A percentile compares a stretch with the other conserved stretches of the same genome.
These are phyloP conservation scores for Populus nigra DNA, from an alignment of 345 rosid species.

Conservation along the genomic window DNA sequence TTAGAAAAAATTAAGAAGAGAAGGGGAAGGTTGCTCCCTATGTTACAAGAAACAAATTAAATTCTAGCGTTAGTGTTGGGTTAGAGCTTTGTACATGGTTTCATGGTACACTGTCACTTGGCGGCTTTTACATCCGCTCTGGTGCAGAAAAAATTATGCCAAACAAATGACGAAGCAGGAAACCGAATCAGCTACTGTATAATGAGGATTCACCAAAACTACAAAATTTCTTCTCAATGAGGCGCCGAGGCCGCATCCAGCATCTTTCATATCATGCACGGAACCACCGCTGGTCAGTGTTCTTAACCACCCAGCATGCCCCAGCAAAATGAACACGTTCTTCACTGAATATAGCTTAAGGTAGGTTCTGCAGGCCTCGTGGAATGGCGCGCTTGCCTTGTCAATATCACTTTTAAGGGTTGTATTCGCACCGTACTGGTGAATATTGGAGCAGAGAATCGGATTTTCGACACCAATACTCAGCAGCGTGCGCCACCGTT, in stretches of 20 bases:
- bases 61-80: conserved; percentile 41
- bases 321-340: not conserved
- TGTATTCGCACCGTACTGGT: not conserved
- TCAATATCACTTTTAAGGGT: conserved; percentile 15
- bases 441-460: conserved; percentile 5
- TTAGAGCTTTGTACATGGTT: conserved; percentile 52
- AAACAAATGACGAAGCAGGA: conserved; percentile 23
- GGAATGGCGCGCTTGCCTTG: conserved; percentile 8
- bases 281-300: conserved; percentile 11
- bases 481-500: conserved; percentile 16
- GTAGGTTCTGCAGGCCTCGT: conserved; percentile 19
- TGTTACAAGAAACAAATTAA: conserved; percentile 50
- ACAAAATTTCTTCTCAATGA: conserved; percentile 22
- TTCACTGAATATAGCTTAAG: not conserved
- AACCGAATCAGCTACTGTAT: conserved; percentile 10
- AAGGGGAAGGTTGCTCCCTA: conserved; percentile 7
- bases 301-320: not conserved
- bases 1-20: not conserved
- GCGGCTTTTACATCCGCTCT: conserved; percentile 25
- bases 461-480: conserved; percentile 17
- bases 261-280: conserved; percentile 7
- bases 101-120: conserved; percentile 40
- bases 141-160: conserved; percentile 31
- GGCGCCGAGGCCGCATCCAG: conserved; percentile 14
- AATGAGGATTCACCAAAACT: conserved; percentile 10